Conservation (phyloP, 2,329 filamentous ascomycete genomes). For the Fusarium gaditjirri region DNA sequence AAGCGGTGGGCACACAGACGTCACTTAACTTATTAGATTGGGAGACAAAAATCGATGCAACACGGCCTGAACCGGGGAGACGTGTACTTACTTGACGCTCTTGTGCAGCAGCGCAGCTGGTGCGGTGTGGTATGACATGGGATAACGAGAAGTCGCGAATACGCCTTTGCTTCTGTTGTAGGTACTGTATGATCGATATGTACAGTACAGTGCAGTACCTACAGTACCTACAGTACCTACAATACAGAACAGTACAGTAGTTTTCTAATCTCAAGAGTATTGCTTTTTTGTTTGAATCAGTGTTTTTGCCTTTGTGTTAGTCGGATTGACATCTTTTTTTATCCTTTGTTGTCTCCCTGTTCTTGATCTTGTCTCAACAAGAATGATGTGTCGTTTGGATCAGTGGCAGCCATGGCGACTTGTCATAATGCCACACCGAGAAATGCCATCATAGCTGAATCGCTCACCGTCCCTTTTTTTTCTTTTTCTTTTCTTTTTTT, state of each 20-base stretch:
- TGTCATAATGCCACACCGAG: conserved; percentile 39
- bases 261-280: not conserved
- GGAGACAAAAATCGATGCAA: conserved; percentile 24
- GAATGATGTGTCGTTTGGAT: conserved; percentile 34
- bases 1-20: conserved; percentile 35
- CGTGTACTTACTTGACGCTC: conserved; percentile 35
- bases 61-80: conserved; percentile 33
- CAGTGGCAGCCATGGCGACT: conserved; percentile 21
- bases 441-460: conserved; percentile 32
- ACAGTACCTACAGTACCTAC: no score
- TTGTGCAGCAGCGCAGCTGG: conserved; percentile 37
- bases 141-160: conserved; percentile 37
- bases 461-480: conserved; percentile 34
- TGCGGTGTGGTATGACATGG: conserved; percentile 43
- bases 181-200: not conserved
- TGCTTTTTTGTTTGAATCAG: conserved; percentile 34
- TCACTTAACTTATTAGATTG: conserved; percentile 24
- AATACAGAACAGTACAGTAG: not conserved
- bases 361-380: conserved; percentile 32
- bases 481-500: not conserved
- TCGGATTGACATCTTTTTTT: not conserved
- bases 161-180: conserved; percentile 11
- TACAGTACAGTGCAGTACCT: not conserved
- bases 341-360: conserved; percentile 21
- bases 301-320: conserved; percentile 21